Evolutionary conservation across 441 rosid genomes (phyloP), one percentile per base, ranked within the genome.

Genomic region (Populus trichocarpa): DNA sequence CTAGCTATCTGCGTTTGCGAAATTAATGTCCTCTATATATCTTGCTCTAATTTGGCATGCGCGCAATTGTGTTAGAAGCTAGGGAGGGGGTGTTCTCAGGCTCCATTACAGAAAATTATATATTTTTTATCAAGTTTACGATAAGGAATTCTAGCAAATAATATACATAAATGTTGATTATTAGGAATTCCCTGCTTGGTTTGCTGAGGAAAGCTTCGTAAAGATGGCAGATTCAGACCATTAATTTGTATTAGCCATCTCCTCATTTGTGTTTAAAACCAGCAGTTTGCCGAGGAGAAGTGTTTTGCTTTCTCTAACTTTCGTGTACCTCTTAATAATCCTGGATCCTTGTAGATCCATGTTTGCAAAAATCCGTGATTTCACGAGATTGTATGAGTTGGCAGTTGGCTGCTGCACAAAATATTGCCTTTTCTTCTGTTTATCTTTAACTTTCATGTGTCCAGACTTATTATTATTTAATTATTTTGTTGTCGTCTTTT

Each of bases 321-420:
- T 20, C 57, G 57, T 14, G 1, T 26, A 9, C 46, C 73, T 71
- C 50, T 79, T 38, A 63, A 22, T 40, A 57, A 65, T 71, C 40
- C 73, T 69, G 73, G 77, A 64, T 64, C 74, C 79, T 81, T 81
- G 80, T 74, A 65, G 79, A 46, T 46, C 20, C 18, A 46, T 4
- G 57, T 3, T 46, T 14, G 18, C 57, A 46, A 46, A 77, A 78
- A 80, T 78, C 88, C 81, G 87, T 86, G 87, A 81, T 80, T 77
- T 88, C 91, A 87, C 88, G 83, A 78, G 90, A 84, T 69, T 70
- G 66, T 76, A 82, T 83, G 77, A 74, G 82, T 78, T 72, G 84
- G 82, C 82, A 75, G 89, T 74, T 85, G 71, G 79, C 78, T 71
- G 80, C 86, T 79, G 67, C 84, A 74, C 76, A 70, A 78, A 70